These are phyloP conservation scores for Boletus rufocinnamomeus DNA, from an alignment of 768 basidiomycete genomes.

Conservation along the genomic window DNA sequence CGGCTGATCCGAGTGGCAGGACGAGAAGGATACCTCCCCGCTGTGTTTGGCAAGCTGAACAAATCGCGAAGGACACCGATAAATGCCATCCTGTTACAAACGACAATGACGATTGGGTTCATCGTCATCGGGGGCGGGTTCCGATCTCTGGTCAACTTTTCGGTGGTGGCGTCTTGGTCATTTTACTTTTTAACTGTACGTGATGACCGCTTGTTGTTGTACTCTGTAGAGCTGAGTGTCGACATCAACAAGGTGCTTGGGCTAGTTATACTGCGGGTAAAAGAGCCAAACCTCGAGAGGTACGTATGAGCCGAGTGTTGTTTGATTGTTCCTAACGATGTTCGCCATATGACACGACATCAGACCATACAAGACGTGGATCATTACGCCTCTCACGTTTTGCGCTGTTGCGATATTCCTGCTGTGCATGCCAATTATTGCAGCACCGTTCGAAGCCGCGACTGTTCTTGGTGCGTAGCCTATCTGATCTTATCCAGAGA, in stretches of 20 bases:
- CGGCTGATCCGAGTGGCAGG: conserved; percentile 88
- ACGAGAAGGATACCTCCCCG: conserved; percentile 84
- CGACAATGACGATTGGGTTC: conserved; percentile 71
- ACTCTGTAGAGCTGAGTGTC: conserved; percentile 1
- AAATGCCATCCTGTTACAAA: conserved; percentile 84
- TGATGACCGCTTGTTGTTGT: conserved; percentile 7
- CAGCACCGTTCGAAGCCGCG: conserved; percentile 85
- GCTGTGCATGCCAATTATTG: conserved; percentile 91
- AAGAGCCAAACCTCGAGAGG: conserved; percentile 89
- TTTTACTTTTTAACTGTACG: conserved; percentile 85
- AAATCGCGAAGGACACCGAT: conserved; percentile 77
- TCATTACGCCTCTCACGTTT: conserved; percentile 86
- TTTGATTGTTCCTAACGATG: neutral
- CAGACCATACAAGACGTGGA: conserved; percentile 92
- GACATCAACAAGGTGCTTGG: conserved; percentile 67
- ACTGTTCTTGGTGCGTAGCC: conserved; percentile 74
- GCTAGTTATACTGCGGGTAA: conserved; percentile 81
- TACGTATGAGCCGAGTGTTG: too few relatives aligned
- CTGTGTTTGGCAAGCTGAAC: conserved; percentile 79
- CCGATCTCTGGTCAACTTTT: conserved; percentile 84
- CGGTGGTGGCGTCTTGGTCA: conserved; percentile 83
- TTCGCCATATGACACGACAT: conserved; percentile 3
- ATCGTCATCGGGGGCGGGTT: conserved; percentile 90
- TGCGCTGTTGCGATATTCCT: conserved; percentile 66
- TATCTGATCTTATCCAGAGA: neutral